phyloP scores from a whole-genome alignment of 1,139 yeast species.

The Tardiomyces depauwii region DNA sequence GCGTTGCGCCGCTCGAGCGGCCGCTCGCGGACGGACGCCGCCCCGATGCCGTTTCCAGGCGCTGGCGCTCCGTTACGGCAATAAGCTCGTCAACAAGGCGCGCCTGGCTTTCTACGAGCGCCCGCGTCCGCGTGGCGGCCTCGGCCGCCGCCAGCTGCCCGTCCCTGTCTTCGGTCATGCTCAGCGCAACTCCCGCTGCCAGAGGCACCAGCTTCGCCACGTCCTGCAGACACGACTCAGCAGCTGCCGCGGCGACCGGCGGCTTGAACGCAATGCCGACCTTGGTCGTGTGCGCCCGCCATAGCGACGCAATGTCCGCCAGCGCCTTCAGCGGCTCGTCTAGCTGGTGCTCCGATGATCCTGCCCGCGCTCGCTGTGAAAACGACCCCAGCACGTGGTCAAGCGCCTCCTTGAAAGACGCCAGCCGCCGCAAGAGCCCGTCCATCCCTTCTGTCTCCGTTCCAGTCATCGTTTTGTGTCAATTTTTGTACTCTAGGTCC shows the following conservation, averaged over 20 bases:
- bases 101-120: too few relatives aligned
- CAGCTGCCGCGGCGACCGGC: constrained; percentile 39
- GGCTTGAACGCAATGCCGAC: constrained; percentile 68
- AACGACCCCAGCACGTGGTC: too few relatives aligned
- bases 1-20: too few relatives aligned
- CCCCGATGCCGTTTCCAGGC: background rate
- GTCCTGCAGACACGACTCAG: constrained; percentile 41
- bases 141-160: constrained; percentile 7
- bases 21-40: background rate
- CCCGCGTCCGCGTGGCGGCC: constrained; percentile 8
- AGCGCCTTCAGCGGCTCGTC: constrained; percentile 39
- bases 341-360: too few relatives aligned
- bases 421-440: too few relatives aligned
- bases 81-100: too few relatives aligned
- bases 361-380: too few relatives aligned
- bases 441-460: too few relatives aligned
- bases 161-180: background rate
- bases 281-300: constrained; percentile 73
- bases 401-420: too few relatives aligned
- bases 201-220: constrained; percentile 28
- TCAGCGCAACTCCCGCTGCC: constrained; percentile 2
- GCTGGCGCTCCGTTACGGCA: background rate
- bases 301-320: constrained; percentile 42
- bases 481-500: too few relatives aligned
- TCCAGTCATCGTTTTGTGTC: too few relatives aligned